Base-by-base conservation (phyloP, 768 basidiomycete species). In the Coprinellus micaceus region DNA sequence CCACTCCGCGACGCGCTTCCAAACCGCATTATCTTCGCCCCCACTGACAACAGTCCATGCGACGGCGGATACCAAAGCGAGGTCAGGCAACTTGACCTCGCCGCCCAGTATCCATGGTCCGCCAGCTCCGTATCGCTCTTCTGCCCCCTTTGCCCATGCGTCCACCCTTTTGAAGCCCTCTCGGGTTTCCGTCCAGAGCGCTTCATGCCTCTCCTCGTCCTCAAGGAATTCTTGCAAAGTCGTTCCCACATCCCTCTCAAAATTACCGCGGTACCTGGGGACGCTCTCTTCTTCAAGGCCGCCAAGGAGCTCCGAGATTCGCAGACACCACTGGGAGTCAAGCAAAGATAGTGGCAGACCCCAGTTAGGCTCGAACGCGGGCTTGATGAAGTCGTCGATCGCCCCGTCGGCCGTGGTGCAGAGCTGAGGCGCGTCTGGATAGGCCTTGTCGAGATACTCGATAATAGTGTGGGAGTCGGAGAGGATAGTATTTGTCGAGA, bases 371-470 rank as follows among this genome's bases (percentile, higher is more conserved):
- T 26, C 29, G 60, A 75, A 74, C 2, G 69, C 71, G 1, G 57
- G 61, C 24, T 13, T 33, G 33, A 71, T 58, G 25, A 78, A 43
- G 62, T 66, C 66, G 51, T 62, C 64, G 0, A 71, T 69, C 9
- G 36, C 9, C 36, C 9, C 9, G 36, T 17, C 36, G 21, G 71
- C 70, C 6, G 54, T 37, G 0, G 69, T 72, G 48, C 76, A 43
- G 4, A 78, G 64, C 7, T 53, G 53, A 1, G 70, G 74, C 0
- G 70, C 68, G 39, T 69, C 61, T 0, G 77, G 74, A 64, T 76
- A 81, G 2, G 66, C 62, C 3, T 70, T 65, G 50, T 80, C 79
- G 50, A 80, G 67, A 62, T 81, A 78, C 12, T 69, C 55, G 0
- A 71, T 75, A 51, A 81, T 80, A 48, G 54, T 60, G 22, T 65